These are phyloP conservation scores for Metschnikowia amazonensis DNA, from an alignment of 805 yeast species.

Conservation along the genomic window DNA sequence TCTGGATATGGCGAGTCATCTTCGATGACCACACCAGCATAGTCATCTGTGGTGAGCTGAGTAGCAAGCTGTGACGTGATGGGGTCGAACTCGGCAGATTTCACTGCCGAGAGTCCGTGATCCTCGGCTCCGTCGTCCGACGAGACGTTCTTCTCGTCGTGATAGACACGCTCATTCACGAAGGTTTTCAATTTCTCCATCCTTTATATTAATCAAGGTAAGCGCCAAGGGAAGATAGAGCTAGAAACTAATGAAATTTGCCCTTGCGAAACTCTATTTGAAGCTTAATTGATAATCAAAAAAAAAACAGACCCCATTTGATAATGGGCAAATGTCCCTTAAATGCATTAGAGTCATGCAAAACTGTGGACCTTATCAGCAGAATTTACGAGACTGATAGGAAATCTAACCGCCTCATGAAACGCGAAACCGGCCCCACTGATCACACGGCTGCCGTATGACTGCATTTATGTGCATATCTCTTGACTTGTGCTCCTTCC, in stretches of 20 bases:
- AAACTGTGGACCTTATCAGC: constrained; percentile 6
- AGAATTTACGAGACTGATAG: constrained; percentile 4
- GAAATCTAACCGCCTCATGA: neutral
- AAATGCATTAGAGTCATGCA: constrained; percentile 3
- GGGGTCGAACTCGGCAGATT: constrained; percentile 19
- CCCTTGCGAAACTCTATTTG: neutral
- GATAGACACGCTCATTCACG: constrained; percentile 9
- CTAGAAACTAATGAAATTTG: neutral
- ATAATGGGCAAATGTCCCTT: neutral
- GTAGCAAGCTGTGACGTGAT: constrained; percentile 15
- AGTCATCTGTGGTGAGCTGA: constrained; percentile 16
- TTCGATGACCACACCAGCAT: constrained; percentile 18
- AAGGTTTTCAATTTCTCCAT: constrained; percentile 18
- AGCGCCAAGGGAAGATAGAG: neutral
- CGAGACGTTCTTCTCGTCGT: constrained; percentile 15
- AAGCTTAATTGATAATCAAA: neutral
- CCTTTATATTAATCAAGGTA: constrained; percentile 2
- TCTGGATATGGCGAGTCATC: constrained; percentile 53
- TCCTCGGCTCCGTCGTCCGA: constrained; percentile 7
- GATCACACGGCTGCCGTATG: constrained; percentile 3
- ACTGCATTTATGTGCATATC: constrained; percentile 1
- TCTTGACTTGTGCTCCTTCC: neutral
- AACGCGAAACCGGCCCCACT: neutral
- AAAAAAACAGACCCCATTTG: neutral
- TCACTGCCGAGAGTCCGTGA: constrained; percentile 12